Evolutionary conservation across 441 rosid species (phyloP), one percentile per base, ranked within the genome.

Genomic region (Populus hybrid): DNA sequence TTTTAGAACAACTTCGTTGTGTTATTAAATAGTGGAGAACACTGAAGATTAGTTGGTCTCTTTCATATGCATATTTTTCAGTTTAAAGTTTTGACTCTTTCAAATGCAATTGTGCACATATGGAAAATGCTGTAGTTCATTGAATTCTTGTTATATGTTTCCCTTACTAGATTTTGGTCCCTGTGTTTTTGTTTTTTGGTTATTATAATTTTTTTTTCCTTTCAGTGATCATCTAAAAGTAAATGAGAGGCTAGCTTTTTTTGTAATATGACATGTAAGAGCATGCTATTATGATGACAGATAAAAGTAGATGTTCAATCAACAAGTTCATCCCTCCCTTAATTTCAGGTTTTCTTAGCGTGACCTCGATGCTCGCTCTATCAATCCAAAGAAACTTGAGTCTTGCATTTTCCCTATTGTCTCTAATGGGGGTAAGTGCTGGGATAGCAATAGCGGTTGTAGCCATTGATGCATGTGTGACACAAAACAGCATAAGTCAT

Each of bases 391-490:
- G 79, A 80, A 86, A 85, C 71, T 80, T 87, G 85, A 82, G 83
- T 73, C 88, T 92, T 72, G 86, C 80, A 19, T 71, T 86, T 69
- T 91, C 93, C 40, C 70, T 92, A 81, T 73, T 87, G 30, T 83
- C 82, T 71, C 84, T 90, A 75, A 84, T 83, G 71, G 87, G 88
- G 24, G 91, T 76, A 82, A 90, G 92, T 86, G 86, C 92, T 66
- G 88, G 91, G 24, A 82, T 84, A 68, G 92, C 97, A 16, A 86
- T 90, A 79, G 97, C 93, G 69, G 94, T 90, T 67, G 97, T 92
- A 73, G 86, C 94, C 10, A 89, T 92, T 63, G 94, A 90, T 88
- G 94, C 94, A 24, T 90, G 93, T 80, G 92, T 90, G 11, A 84
- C 94, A 40, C 92, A 92, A 59, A 86, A 86, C 79, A 86, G 92